Evolutionary conservation across 2,329 filamentous ascomycete genomes (phyloP), one percentile per base, ranked within the genome.

Genomic region (Pseudomassariella vexata): DNA sequence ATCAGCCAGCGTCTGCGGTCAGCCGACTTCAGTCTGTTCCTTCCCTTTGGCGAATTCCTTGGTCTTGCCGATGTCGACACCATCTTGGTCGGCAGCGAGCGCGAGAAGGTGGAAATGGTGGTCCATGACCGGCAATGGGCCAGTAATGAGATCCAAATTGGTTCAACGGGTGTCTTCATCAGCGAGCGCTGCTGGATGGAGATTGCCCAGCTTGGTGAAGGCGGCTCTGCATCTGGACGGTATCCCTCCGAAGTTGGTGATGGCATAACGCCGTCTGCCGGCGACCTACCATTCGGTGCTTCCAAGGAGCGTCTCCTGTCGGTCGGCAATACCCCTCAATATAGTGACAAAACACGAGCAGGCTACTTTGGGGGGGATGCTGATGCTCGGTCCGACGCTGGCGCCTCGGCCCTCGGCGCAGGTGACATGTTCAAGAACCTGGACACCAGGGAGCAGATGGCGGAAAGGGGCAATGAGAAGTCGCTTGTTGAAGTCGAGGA

Each of bases 401-500:
- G 89, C 4, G 83, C 74, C 2, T 95, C 90, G n/a, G 88, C 86
- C 5, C 83, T 95, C 53, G 85, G 89, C 28, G 85, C 76, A 32
- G 89, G 92, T 6, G 92, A 98, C 55, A 95, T 98, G 90, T 98
- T 98, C 70, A 86, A 88, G 52, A 95, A 95, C 49, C 70, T 96
- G 6, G 90, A 96, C 46, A 95, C 90, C 6, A 78, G 87, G 41
- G 85, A 94, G 55, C 85, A 95, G 54, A 87, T 98, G 76, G 86
- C 90, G 1, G 90, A 96, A 61, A 90, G 94, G 45, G 86, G 86
- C 39, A 94, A 95, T 44, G 86, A 94, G 45, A 87, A 90, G 59
- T 79, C 85, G 11, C 76, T 95, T 62, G 79, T 85, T 38, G 90
- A 95, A 58, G 85, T 98, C 3, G 92, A 98, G 42, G 85, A 89